Evolutionary conservation across 1,139 yeast genomes (phyloP), one percentile per base, ranked within the genome.

Genomic region (Hemisphaericaspora xylanilytica): DNA sequence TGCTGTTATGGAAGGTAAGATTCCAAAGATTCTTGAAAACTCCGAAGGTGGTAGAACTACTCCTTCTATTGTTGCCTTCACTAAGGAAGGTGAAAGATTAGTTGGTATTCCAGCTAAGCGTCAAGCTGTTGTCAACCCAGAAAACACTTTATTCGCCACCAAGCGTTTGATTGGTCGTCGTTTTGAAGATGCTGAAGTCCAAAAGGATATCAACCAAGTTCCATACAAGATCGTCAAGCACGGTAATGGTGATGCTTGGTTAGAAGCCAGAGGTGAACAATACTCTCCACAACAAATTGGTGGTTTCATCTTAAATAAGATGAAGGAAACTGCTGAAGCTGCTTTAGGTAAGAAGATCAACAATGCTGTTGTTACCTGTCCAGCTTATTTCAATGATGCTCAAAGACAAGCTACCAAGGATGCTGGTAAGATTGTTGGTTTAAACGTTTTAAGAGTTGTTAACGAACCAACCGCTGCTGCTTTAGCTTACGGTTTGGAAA

Each of bases 381-480:
- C 92, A 14, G 90, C 90, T 0, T 84, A 84, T 58, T 84, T 84
- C 58, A 82, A 83, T 58, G 90, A 84, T 59, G 70, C 88, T 0
- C 92, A 84, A 57, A 68, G 92, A 52, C 88, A 79, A 54, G 90
- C 90, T 0, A 84, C 92, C 1, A 82, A 83, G 51, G 73, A 73
- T 38, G 85, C 89, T 0, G 92, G 90, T 9, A 73, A 74, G 45
- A 59, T 80, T 32, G 80, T 81, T 9, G 89, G 89, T 0, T 57
- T 84, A 47, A 78, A 83, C 37, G 81, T 84, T 3, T 60, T 83
- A 36, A 65, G 92, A 49, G 88, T 84, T 10, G 73, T 84, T 3
- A 84, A 84, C 60, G 92, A 84, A 55, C 92, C 92, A 3, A 84
- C 92, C 0, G 90, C 90, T 2, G 90, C 90, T 1, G 88, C 92